Evolutionary conservation across 331 rosid species (phyloP), one percentile per base, ranked within the genome.

Genomic region (Acacia concinna): DNA sequence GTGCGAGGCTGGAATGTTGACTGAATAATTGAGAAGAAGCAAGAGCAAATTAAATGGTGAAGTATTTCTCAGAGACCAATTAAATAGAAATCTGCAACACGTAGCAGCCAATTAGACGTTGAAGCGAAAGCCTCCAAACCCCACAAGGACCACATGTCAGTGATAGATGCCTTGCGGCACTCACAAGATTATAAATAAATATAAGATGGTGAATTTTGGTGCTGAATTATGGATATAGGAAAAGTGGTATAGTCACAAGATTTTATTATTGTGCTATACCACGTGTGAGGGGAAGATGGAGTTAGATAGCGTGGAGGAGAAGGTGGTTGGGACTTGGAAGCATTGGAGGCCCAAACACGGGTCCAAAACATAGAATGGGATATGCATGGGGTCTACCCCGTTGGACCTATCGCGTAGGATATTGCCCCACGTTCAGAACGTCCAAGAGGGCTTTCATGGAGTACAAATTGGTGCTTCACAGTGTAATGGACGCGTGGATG

Each of bases 51-150:
- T 20, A 12, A 38, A 35, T 31, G 63, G 64, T 40, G 30, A 32
- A 17, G 74, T 38, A 23, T 65, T 64, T 67, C 37, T 23, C 70
- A 52, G 38, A n/a, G 84, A 78, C 62, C 74, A 68, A 51, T 47
- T 75, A 6, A 27, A 75, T 60, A 77, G 66, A 23, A 64, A 74
- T 74, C 43, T 18, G 15, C 60, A 15, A 6, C 37, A n/a, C 5
- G 51, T 40, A 30, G 38, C 27, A 74, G 79, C 76, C 20, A 70
- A 85, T 71, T 65, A 59, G 81, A 64, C 69, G 41, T 74, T 10
- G 78, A 78, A 77, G 21, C 25, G 27, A 74, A 77, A 76, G 51
- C 66, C n/a, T 4, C n/a, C 37, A 70, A 73, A 75, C 23, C 27
- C 30, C 3, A 25, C 31, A 15, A 5, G 63, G 15, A 54, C 30